Base-by-base conservation (phyloP, 306 rosid genomes). In the Sophora flavescens region DNA sequence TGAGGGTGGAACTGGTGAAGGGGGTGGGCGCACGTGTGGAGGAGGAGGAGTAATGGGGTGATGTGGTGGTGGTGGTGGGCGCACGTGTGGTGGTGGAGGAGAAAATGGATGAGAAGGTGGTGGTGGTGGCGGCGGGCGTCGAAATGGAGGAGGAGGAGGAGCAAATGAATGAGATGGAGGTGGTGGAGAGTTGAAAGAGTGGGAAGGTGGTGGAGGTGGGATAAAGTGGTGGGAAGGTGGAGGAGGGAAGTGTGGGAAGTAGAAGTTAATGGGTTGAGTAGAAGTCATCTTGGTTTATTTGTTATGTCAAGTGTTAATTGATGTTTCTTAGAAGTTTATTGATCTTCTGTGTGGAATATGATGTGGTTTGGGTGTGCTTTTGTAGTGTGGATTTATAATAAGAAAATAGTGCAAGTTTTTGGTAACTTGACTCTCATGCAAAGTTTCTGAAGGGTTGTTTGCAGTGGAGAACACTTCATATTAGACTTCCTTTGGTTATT, bases 381-480 rank as follows among this genome's bases (percentile, higher is more conserved):
- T 82, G 81, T 66, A 66, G 68, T 64, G 66, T 59, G 50, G 36
- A 33, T 82, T 75, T 68, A 75, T 81, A 32, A 8, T 78, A 54
- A 2, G 22, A 63, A 63, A 83, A 70, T 11, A 13, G 1, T 38
- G 62, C 62, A 42, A 72, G 73, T 52, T 78, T 80, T 35, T 11
- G 65, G 78, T 79, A 79, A 88, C 97, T 90, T 90, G 85, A 63
- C 91, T 78, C 86, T 65, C 89, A 79, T 88, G 68, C 88, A 16
- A 92, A 88, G 97, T 80, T 81, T 86, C 62, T 82, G 48, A 41
- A 8, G 48, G 78, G 28, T 84, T 91, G 88, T 80, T 87, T 91
- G 93, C 14, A 88, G 85, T 91, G 84, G 77, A 91, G 82, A 85
- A 84, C 91, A 91, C 91, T 84, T 78, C 74, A 70, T 72, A 14